phyloP scores from a whole-genome alignment of 2,329 filamentous ascomycete genomes.

The Ophiostoma sp. region DNA sequence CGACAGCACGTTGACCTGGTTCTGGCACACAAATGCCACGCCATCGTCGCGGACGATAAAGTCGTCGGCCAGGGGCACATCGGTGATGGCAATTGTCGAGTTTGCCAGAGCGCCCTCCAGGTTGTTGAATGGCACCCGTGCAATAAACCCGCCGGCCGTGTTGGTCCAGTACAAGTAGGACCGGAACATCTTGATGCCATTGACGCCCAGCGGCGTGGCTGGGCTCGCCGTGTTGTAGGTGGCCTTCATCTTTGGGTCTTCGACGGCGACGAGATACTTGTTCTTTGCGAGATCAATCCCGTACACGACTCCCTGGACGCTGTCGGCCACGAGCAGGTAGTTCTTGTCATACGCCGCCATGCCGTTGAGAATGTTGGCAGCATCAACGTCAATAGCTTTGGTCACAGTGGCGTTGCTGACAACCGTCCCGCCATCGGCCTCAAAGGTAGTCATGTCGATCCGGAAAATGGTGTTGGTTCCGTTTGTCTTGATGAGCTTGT shows the following conservation, averaged over 20 bases:
- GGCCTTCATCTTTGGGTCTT: not conserved
- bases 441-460: not conserved
- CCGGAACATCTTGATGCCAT: conserved; percentile 3
- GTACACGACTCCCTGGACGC: not conserved
- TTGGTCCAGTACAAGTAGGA: not conserved
- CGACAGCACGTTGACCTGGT: conserved; percentile 1
- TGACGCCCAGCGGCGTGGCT: conserved; percentile 5
- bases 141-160: not conserved
- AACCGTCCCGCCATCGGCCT: not conserved
- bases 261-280: not conserved
- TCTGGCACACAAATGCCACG: conserved; percentile 2
- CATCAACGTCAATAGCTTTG: not conserved
- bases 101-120: not conserved
- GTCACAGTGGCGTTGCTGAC: not conserved
- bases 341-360: not conserved
- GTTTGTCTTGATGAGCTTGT: not conserved
- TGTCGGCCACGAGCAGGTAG: not conserved
- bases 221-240: not conserved
- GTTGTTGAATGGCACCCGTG: not conserved
- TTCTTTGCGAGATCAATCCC: not conserved
- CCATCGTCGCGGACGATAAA: not conserved
- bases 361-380: not conserved
- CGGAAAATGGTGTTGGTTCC: not conserved
- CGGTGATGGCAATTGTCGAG: not conserved
- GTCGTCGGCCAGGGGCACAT: not conserved